These are phyloP conservation scores for rapeseed (Brassica napus) DNA, from an alignment of 345 rosid genomes.

Conservation along the genomic window Da-Ae NC_063448.1:38349501-38350000, in stretches of 20 bases:
- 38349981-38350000: too few relatives aligned
- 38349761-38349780: background rate
- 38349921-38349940: too few relatives aligned
- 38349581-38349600: constrained; percentile 15
- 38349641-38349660: background rate
- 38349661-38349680: background rate
- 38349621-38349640: background rate
- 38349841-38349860: background rate
- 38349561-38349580: constrained; percentile 28
- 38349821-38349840: background rate
- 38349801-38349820: background rate
- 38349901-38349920: too few relatives aligned
- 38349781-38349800: background rate
- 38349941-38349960: too few relatives aligned
- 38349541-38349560: background rate
- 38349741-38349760: background rate
- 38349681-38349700: background rate
- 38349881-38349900: too few relatives aligned
- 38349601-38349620: constrained; percentile 1
- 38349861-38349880: background rate
- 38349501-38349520: constrained; percentile 28
- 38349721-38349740: background rate
- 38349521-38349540: constrained; percentile 17
- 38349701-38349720: background rate
- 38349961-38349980: too few relatives aligned